These are phyloP conservation scores for Phytophthora syringae DNA, from an alignment of 352 stramenopile species.

Conservation along the genomic window DNA sequence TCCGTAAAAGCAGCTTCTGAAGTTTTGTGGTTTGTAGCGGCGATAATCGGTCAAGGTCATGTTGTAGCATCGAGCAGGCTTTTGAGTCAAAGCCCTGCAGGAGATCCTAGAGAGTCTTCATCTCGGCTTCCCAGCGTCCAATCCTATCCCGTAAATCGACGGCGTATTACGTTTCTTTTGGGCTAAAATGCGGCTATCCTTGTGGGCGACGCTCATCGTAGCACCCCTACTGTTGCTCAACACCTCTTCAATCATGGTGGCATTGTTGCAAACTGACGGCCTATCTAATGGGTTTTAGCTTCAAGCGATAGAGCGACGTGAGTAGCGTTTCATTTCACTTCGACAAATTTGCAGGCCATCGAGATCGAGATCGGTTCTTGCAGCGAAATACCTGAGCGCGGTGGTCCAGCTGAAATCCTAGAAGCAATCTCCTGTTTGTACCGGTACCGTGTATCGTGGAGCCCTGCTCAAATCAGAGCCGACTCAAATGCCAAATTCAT, in stretches of 20 bases:
- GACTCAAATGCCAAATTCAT: too few relatives aligned
- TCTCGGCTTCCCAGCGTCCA: constrained; percentile 22
- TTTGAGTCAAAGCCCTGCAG: constrained; percentile 24
- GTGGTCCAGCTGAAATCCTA: constrained; percentile 16
- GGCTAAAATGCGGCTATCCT: constrained; percentile 20
- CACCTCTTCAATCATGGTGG: too few relatives aligned
- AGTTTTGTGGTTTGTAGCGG: constrained; percentile 12
- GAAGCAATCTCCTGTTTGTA: constrained; percentile 20
- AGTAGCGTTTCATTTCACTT: too few relatives aligned
- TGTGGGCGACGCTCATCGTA: neutral
- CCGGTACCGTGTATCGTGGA: neutral
- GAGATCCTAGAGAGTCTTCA: constrained; percentile 30
- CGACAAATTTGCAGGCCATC: constrained; percentile 11
- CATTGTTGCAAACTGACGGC: too few relatives aligned
- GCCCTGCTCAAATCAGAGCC: neutral
- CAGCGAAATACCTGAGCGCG: constrained; percentile 20
- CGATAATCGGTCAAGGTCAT: constrained; percentile 14
- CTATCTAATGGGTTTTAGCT: too few relatives aligned
- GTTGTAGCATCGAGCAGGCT: constrained; percentile 29
- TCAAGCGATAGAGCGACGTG: too few relatives aligned
- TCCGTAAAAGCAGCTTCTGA: constrained; percentile 9
- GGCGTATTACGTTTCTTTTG: constrained; percentile 34
- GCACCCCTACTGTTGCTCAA: too few relatives aligned
- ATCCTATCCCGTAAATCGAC: constrained; percentile 38
- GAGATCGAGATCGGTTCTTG: constrained; percentile 15